Conservation (phyloP, 176 grass and related monocot species). For the Carex littledalei region DNA sequence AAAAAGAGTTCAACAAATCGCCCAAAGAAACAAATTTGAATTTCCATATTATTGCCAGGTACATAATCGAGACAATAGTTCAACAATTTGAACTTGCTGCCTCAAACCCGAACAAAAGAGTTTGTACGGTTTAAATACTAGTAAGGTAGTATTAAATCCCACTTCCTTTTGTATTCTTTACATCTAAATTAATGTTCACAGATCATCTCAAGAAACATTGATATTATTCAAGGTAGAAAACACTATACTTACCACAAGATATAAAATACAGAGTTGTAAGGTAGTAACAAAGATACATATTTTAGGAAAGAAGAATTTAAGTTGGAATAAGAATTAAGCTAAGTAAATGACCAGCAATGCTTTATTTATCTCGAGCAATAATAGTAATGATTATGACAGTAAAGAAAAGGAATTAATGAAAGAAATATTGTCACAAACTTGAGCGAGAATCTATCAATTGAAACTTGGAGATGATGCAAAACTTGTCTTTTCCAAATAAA, state of each 20-base stretch:
- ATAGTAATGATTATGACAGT: not conserved
- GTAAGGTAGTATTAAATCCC: not conserved
- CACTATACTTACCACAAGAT: not conserved
- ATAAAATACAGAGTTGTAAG: not conserved
- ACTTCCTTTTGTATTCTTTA: not conserved
- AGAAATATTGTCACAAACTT: not conserved
- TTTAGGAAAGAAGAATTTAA: not conserved
- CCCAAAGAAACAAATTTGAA: not conserved
- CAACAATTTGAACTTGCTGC: not conserved
- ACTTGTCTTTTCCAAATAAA: not conserved
- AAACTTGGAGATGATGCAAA: not conserved
- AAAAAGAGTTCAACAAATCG: not conserved
- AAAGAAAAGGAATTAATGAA: not conserved
- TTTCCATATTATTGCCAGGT: not conserved
- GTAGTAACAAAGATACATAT: not conserved
- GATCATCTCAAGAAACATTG: not conserved
- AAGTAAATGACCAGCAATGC: not conserved
- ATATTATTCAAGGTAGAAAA: not conserved
- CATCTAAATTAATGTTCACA: conserved; percentile 12
- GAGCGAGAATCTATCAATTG: conserved; percentile 8
- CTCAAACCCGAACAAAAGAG: not conserved
- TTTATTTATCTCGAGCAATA: not conserved
- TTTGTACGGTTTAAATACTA: not conserved
- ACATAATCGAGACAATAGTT: not conserved
- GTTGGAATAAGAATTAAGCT: not conserved